phyloP scores from a whole-genome alignment of 768 basidiomycete genomes.

The Tulasnella sp. region DNA sequence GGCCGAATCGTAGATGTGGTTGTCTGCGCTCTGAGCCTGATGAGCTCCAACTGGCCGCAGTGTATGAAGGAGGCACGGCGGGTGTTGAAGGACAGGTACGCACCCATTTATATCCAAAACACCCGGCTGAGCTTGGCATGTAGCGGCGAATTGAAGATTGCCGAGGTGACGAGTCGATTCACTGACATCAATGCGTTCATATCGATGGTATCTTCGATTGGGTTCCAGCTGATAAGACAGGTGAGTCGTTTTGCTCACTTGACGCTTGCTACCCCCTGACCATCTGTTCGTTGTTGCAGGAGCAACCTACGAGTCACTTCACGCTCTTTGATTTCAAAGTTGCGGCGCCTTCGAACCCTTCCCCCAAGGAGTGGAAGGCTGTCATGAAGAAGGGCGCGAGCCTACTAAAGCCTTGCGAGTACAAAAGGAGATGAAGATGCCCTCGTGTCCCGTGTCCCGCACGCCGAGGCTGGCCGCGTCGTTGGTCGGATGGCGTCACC shows the following conservation, averaged over 20 bases:
- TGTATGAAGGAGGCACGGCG: conserved; percentile 85
- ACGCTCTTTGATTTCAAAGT: conserved; percentile 72
- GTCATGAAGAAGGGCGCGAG: conserved; percentile 38
- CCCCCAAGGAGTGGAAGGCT: conserved; percentile 47
- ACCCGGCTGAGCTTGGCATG: neutral
- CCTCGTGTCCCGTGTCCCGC: neutral
- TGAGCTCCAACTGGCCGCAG: conserved; percentile 94
- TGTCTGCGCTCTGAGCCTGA: conserved; percentile 88
- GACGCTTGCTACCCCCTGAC: neutral
- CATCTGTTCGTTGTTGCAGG: conserved; percentile 32
- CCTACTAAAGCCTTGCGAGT: conserved; percentile 79
- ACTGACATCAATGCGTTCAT: conserved; percentile 53
- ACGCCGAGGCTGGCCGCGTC: neutral
- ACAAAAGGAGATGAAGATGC: conserved; percentile 56
- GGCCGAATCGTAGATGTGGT: conserved; percentile 82
- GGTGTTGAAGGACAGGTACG: conserved; percentile 70
- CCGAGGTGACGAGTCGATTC: conserved; percentile 83
- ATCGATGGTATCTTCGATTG: conserved; percentile 48
- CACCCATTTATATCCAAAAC: conserved; percentile 17
- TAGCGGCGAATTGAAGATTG: conserved; percentile 74
- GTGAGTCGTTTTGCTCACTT: conserved; percentile 29
- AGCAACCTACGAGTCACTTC: conserved; percentile 74
- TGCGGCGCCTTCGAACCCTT: conserved; percentile 33
- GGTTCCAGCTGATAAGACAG: conserved; percentile 61
- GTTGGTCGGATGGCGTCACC: neutral